Evolutionary conservation across 2,329 filamentous ascomycete species (phyloP).

Genomic region (Curvularia sp.): DNA sequence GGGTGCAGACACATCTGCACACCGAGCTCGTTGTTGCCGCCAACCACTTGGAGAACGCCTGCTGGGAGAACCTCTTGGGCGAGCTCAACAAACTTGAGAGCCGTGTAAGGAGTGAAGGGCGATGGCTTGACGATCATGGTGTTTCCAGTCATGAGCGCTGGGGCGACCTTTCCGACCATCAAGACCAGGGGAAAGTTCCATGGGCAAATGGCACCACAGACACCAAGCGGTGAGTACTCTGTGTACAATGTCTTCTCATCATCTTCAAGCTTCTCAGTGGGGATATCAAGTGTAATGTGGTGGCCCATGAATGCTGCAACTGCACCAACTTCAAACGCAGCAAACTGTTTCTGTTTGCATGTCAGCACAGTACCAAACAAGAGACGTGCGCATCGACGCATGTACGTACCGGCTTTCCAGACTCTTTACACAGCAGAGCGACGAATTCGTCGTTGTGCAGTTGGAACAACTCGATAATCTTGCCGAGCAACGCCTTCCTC

Average conservation of each 20-base stretch:
- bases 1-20: constrained; percentile 67
- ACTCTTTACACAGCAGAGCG: constrained; percentile 46
- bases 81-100: constrained; percentile 67
- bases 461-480: constrained; percentile 36
- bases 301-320: constrained; percentile 49
- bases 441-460: constrained; percentile 42
- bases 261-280: constrained; percentile 53
- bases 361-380: constrained; percentile 13
- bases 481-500: constrained; percentile 43
- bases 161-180: constrained; percentile 62
- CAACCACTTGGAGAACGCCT: constrained; percentile 68
- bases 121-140: constrained; percentile 65
- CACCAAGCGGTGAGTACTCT: constrained; percentile 57
- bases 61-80: constrained; percentile 65
- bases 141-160: constrained; percentile 65
- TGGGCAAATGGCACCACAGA: constrained; percentile 51
- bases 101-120: constrained; percentile 64
- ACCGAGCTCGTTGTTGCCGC: constrained; percentile 67
- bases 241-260: constrained; percentile 58
- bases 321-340: constrained; percentile 51
- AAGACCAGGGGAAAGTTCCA: constrained; percentile 64
- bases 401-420: constrained; percentile 46
- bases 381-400: too few relatives aligned
- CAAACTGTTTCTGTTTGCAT: constrained; percentile 48
- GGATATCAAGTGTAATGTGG: constrained; percentile 46